phyloP scores from a whole-genome alignment of 768 basidiomycete genomes.

The Pleurotus eryngii region DNA sequence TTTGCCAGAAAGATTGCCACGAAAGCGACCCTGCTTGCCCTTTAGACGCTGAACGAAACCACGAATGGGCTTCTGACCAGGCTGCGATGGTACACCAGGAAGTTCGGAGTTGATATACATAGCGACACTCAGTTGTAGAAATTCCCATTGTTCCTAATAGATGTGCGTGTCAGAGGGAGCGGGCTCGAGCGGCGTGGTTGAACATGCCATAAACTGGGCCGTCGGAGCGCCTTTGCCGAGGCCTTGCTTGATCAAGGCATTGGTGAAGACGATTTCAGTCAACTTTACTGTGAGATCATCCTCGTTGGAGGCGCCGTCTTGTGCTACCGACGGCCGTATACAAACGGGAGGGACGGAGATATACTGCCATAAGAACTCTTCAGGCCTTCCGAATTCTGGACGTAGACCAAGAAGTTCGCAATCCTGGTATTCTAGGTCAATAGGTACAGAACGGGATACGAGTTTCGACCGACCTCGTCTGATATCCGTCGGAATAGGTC shows the following conservation, averaged over 20 bases:
- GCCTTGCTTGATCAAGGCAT: slow-evolving; percentile 88
- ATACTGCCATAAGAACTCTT: slow-evolving; percentile 99
- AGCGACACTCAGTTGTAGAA: slow-evolving; percentile 89
- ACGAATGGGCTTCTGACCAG: slow-evolving; percentile 91
- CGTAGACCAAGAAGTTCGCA: slow-evolving; percentile 91
- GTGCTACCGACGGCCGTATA: slow-evolving; percentile 94
- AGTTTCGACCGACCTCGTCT: slow-evolving; percentile 62
- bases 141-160: slow-evolving; percentile 94
- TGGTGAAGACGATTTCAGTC: slow-evolving; percentile 93
- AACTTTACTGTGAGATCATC: slow-evolving; percentile 98
- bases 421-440: slow-evolving; percentile 49
- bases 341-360: slow-evolving; percentile 97
- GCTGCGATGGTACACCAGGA: slow-evolving; percentile 85
- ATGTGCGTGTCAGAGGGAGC: background rate
- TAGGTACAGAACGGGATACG: background rate
- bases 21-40: slow-evolving; percentile 98
- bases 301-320: slow-evolving; percentile 97
- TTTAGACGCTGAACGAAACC: slow-evolving; percentile 98
- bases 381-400: slow-evolving; percentile 86
- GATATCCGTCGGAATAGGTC: slow-evolving; percentile 92
- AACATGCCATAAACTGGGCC: slow-evolving; percentile 78
- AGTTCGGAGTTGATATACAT: slow-evolving; percentile 98
- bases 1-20: slow-evolving; percentile 97
- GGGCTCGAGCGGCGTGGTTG: background rate
- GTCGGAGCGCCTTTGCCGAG: slow-evolving; percentile 86